A percentile compares a stretch with the other conserved stretches of the same genome.
Evolutionary conservation across 441 rosid genomes (phyloP).

Genomic region (Populus tomentosa): DNA sequence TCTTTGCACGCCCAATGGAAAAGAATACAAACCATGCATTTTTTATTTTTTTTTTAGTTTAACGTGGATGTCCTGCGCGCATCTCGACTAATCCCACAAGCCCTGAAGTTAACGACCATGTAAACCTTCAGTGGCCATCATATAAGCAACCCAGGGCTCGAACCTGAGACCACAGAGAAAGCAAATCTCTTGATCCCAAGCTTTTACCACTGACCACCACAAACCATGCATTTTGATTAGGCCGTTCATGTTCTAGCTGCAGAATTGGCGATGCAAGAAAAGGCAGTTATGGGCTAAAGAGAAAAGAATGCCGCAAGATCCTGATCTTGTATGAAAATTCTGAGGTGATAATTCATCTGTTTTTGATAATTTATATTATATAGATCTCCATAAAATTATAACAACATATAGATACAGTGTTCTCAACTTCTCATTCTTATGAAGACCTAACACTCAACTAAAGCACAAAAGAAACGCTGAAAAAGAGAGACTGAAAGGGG

Average conservation of each 20-base stretch:
- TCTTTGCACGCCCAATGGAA: not conserved
- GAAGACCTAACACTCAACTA: conserved; percentile 23
- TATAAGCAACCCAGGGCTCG: no score
- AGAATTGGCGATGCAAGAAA: not conserved
- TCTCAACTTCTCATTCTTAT: conserved; percentile 11
- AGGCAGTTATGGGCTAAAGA: not conserved
- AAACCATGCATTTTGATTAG: not conserved
- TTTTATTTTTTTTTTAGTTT: no score
- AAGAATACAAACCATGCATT: no score
- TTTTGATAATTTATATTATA: conserved; percentile 36
- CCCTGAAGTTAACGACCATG: no score
- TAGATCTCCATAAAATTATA: conserved; percentile 32
- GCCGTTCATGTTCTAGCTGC: not conserved
- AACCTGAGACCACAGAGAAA: no score
- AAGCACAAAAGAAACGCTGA: conserved; percentile 2
- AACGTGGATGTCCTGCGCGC: no score
- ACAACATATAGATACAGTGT: conserved; percentile 23
- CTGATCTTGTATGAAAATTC: conserved; percentile 10
- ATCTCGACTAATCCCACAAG: no score
- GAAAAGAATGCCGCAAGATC: conserved; percentile 4
- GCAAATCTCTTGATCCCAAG: no score
- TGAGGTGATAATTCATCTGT: conserved; percentile 26
- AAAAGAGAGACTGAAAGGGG: not conserved
- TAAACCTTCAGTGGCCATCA: no score
- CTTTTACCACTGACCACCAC: no score